Evolutionary conservation across 1,139 yeast genomes (phyloP).

Genomic region (Arxiozyma slooffiae): DNA sequence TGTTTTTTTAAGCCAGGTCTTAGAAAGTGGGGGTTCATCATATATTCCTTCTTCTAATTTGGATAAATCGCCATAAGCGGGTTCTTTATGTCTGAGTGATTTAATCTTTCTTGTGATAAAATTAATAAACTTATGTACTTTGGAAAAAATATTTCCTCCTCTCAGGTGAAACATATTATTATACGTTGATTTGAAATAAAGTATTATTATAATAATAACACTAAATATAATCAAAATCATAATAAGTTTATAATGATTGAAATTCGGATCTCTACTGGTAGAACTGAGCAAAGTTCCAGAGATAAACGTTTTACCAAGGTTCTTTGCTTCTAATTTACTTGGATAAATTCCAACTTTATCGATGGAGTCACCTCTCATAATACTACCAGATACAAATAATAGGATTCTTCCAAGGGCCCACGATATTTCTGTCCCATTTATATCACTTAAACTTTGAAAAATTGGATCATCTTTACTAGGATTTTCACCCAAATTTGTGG

Average conservation of each 20-base stretch:
- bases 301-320: constrained; percentile 33
- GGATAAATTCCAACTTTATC: constrained; percentile 41
- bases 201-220: neutral
- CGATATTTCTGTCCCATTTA: constrained; percentile 51
- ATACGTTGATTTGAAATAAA: neutral
- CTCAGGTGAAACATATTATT: neutral
- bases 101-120: constrained; percentile 3
- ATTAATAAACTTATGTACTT: neutral
- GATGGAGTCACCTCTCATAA: constrained; percentile 29
- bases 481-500: constrained; percentile 25
- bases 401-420: constrained; percentile 61
- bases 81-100: constrained; percentile 5
- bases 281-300: constrained; percentile 23
- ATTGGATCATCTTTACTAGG: constrained; percentile 35
- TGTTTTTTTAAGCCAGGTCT: neutral
- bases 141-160: neutral
- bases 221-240: neutral
- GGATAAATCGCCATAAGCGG: constrained; percentile 10
- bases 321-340: constrained; percentile 35
- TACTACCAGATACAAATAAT: constrained; percentile 48
- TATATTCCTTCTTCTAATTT: constrained; percentile 21
- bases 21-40: neutral
- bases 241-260: neutral
- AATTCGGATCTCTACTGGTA: neutral
- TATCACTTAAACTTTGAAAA: constrained; percentile 50